phyloP scores from a whole-genome alignment of 1,284 basidiomycete genomes.

The Nidula niveotomentosa region DNA sequence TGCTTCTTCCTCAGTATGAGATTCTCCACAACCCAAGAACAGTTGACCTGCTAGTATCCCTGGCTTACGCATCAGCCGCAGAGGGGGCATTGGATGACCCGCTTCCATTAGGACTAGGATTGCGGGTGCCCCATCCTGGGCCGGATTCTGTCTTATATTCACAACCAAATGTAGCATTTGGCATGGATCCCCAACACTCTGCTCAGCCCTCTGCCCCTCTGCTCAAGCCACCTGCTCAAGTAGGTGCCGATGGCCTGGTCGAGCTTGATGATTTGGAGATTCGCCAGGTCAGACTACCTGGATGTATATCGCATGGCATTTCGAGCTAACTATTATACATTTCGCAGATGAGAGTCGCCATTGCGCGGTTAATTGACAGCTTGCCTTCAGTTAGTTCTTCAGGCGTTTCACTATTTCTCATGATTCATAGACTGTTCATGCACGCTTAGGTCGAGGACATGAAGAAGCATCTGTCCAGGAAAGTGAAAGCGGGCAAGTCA shows the following conservation, averaged over 20 bases:
- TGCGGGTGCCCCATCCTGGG: conserved; percentile 43
- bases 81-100: conserved; percentile 52
- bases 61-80: conserved; percentile 52
- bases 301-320: not conserved
- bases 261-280: not conserved
- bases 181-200: not conserved
- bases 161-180: conserved; percentile 2
- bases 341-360: conserved; percentile 43
- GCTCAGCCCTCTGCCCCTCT: not conserved
- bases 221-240: not conserved
- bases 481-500: conserved; percentile 41
- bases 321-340: not conserved
- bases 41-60: conserved; percentile 62
- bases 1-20: conserved; percentile 45
- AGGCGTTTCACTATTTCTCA: too few relatives aligned
- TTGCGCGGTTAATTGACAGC: conserved; percentile 40
- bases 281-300: conserved; percentile 38
- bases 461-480: conserved; percentile 53
- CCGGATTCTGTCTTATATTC: conserved; percentile 3
- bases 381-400: conserved; percentile 43
- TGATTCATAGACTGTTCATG: not conserved
- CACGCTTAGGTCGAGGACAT: conserved; percentile 45
- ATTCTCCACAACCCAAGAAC: conserved; percentile 55
- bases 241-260: not conserved
- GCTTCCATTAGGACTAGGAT: conserved; percentile 55